Percentiles rank a stretch among this genome's conserved stretches.
phyloP scores from a whole-genome alignment of 2,329 filamentous ascomycete species.

The Exophiala xenobiotica region DNA sequence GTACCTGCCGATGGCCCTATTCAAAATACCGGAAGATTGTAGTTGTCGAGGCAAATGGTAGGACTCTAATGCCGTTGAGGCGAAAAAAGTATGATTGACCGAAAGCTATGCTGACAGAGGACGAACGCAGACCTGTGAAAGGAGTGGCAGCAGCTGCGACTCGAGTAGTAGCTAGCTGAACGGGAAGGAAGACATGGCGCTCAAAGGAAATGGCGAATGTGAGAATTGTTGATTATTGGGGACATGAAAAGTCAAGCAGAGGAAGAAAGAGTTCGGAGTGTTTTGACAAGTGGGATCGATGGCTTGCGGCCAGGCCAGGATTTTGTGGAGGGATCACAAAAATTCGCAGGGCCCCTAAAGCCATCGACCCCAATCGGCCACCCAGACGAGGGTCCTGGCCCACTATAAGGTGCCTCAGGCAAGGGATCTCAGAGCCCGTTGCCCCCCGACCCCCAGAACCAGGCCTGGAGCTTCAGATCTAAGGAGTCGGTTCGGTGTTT shows the following conservation, averaged over 20 bases:
- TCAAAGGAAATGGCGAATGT: background rate
- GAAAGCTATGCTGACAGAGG: constrained; percentile 3
- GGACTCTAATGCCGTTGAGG: no score
- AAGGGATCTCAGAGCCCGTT: background rate
- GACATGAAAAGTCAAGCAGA: background rate
- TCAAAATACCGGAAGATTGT: background rate
- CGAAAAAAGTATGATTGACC: no score
- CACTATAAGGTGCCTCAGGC: background rate
- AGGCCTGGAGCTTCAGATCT: background rate
- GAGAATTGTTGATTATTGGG: background rate
- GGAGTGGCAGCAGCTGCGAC: background rate
- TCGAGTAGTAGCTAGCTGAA: background rate
- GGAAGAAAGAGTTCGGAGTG: constrained; percentile 3
- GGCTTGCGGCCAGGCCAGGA: background rate
- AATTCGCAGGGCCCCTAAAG: background rate
- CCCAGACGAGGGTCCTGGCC: background rate
- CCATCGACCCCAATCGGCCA: background rate
- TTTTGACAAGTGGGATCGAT: constrained; percentile 1
- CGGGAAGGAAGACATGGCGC: background rate
- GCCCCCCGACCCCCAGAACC: constrained; percentile 3
- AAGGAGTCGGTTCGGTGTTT: constrained; percentile 1
- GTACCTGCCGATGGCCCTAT: background rate
- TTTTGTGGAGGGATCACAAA: constrained; percentile 2
- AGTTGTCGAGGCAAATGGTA: constrained; percentile 7
- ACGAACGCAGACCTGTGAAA: constrained; percentile 4